Conservation (phyloP, 306 rosid genomes). For the Ammopiptanthus mongolicus region DNA sequence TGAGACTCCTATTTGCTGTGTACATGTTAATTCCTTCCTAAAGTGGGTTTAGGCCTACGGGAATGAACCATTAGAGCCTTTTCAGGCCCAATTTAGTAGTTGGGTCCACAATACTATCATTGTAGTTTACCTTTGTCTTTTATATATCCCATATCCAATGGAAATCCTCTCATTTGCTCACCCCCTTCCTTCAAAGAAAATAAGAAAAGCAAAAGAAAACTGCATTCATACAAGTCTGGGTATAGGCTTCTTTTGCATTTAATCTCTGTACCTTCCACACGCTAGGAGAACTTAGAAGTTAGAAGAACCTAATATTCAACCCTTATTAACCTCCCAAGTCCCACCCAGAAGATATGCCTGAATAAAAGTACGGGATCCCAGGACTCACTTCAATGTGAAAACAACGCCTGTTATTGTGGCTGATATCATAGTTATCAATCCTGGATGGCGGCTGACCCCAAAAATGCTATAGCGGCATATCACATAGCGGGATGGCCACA, state of each 20-base stretch:
- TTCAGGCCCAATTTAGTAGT: too few species aligned
- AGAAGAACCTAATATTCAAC: neutral
- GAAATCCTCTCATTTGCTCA: neutral
- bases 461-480: too few species aligned
- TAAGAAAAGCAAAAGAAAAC: neutral
- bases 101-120: too few species aligned
- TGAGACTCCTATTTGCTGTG: neutral
- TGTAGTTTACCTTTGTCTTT: neutral
- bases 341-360: neutral
- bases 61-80: too few species aligned
- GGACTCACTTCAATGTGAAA: neutral
- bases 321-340: neutral
- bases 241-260: conserved; percentile 3
- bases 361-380: neutral
- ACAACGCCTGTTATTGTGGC: neutral
- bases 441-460: too few species aligned
- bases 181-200: neutral
- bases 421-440: too few species aligned
- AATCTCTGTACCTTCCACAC: neutral
- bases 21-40: too few species aligned
- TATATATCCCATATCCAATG: neutral
- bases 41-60: too few species aligned
- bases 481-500: too few species aligned
- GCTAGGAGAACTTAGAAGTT: neutral
- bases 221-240: neutral